Conservation (phyloP, 495 filamentous ascomycete species). For the Aspergillus taichungensis region DNA sequence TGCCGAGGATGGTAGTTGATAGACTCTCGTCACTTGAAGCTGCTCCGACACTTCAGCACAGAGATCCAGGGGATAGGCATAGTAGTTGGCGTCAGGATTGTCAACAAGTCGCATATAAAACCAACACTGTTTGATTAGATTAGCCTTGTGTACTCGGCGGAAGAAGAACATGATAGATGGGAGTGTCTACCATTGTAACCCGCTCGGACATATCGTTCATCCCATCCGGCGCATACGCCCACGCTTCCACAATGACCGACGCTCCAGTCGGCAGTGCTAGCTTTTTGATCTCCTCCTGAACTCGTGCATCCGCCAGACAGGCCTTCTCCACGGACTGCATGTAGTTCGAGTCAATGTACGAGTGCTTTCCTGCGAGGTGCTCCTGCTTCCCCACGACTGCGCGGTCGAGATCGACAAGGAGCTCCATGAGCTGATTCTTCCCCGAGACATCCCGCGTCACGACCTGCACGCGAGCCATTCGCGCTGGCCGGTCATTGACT, state of each 20-base stretch:
- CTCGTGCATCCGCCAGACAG: conserved; percentile 3
- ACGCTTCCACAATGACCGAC: conserved; percentile 8
- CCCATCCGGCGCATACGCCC: conserved; percentile 19
- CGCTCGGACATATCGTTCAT: conserved; percentile 25
- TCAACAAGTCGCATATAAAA: conserved; percentile 22
- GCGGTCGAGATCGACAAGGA: conserved; percentile 4
- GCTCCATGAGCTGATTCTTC: conserved; percentile 7
- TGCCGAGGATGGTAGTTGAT: conserved; percentile 25
- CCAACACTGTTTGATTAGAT: conserved; percentile 16
- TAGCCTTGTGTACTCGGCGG: neutral
- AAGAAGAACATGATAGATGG: neutral
- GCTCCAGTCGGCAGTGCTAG: conserved; percentile 8
- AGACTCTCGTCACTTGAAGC: conserved; percentile 45
- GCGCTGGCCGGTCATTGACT: conserved; percentile 1
- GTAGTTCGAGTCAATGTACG: conserved; percentile 13
- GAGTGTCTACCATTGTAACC: conserved; percentile 15
- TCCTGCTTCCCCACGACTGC: neutral
- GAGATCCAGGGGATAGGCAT: conserved; percentile 67
- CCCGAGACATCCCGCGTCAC: neutral
- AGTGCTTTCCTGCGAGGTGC: conserved; percentile 13
- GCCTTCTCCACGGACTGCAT: conserved; percentile 14
- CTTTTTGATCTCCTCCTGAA: conserved; percentile 8
- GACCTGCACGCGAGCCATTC: conserved; percentile 9
- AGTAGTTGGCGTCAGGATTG: conserved; percentile 49
- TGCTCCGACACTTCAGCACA: conserved; percentile 53